Evolutionary conservation across 1,139 yeast species (phyloP).

Genomic region (Saccharomyces pastorianus): DNA sequence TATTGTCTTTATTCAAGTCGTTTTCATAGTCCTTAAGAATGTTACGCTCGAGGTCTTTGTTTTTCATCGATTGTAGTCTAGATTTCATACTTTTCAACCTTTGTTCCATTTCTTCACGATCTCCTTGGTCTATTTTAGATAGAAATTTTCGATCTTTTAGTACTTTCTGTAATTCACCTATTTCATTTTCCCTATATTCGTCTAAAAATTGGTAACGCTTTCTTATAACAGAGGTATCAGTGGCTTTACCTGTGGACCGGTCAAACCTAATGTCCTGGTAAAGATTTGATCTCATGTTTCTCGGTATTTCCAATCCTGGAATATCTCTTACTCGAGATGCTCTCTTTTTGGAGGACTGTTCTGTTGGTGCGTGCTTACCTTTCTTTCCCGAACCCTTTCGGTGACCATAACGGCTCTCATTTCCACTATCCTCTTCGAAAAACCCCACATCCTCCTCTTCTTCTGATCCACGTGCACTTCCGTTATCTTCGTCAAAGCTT

Average conservation of each 20-base stretch:
- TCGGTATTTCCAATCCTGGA: constrained; percentile 53
- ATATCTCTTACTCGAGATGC: constrained; percentile 64
- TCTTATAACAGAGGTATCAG: constrained; percentile 57
- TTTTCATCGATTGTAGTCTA: constrained; percentile 66
- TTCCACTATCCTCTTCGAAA: constrained; percentile 25
- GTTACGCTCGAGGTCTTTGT: constrained; percentile 64
- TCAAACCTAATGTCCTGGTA: constrained; percentile 84
- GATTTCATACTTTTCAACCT: constrained; percentile 58
- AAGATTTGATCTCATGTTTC: constrained; percentile 35
- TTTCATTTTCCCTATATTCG: constrained; percentile 71
- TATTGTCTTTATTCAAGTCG: constrained; percentile 30
- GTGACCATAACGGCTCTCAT: constrained; percentile 6
- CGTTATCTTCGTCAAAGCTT: constrained; percentile 11
- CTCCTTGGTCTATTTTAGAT: constrained; percentile 38
- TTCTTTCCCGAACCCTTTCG: constrained; percentile 31
- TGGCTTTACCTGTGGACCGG: constrained; percentile 79
- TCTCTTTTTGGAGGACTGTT: constrained; percentile 61
- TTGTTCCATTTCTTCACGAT: constrained; percentile 47
- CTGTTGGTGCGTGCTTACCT: constrained; percentile 76
- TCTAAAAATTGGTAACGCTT: constrained; percentile 78
- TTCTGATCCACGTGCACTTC: constrained; percentile 16
- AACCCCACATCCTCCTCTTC: constrained; percentile 20
- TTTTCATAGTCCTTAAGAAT: constrained; percentile 43
- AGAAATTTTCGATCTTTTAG: constrained; percentile 49
- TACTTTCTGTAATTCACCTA: constrained; percentile 48